Base-by-base conservation (phyloP, 2,329 filamentous ascomycete species). In the Fusarium bulbicola region DNA sequence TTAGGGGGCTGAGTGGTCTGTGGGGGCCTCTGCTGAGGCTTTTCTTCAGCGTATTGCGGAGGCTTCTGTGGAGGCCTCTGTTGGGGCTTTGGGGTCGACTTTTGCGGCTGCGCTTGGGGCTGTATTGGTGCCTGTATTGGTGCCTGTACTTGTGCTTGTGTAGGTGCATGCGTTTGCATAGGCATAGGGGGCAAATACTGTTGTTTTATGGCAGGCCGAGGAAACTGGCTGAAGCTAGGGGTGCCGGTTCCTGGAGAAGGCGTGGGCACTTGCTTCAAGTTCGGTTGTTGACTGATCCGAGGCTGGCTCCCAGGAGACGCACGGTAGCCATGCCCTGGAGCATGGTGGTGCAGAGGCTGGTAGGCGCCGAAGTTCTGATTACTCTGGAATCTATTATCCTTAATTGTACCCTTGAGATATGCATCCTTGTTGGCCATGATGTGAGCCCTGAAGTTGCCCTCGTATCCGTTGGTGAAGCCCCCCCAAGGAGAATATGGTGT, bases 401-500 rank as follows among this genome's bases (percentile, higher is more conserved):
- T 24, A 13, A 61, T 65, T 21, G 74, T 61, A n/a, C 81, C 82
- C 52, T 74, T 74, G 40, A 80, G 57, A n/a, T 78, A 54, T 13
- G 79, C 76, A 24, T 74, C 72, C 24, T 78, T 76, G 54, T 78
- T 80, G 18, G 77, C 73, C 79, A 85, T 83, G 49, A 87, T 68
- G 64, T 87, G 85, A 24, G 84, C 84, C 54, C 83, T 81, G 24
- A 86, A 68, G 53, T 86, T 86, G 26, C 86, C 87, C 78, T 90
- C 87, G 63, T 90, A 90, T 9, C 88, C 88, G 68, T 91, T 91
- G 39, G 86, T 89, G 73, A 91, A 91, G 0, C 89, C 89, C 30
- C 87, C 86, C 81, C 82, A 85, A 4, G 84, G 82, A 21, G 86
- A 85, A 76, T 91, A 92, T 3, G 90, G 90, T 9, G 88, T 90